Evolutionary conservation across 2,329 filamentous ascomycete genomes (phyloP), one percentile per base, ranked within the genome.

Genomic region (Colletotrichum sp.): DNA sequence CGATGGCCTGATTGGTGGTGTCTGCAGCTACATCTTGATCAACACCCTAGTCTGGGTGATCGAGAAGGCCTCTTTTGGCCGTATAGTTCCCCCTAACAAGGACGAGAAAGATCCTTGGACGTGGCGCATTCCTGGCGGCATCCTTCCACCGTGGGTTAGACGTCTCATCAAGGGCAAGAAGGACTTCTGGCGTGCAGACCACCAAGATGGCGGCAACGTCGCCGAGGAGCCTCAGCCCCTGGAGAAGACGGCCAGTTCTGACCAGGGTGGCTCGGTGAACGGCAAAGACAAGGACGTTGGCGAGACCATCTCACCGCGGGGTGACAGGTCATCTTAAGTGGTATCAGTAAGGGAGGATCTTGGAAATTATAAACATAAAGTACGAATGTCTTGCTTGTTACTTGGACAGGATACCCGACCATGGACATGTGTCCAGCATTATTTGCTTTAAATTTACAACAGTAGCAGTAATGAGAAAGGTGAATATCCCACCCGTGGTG

Each of bases 1-100:
- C 15, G 94, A 98, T 81, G 95, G 95, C 64, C 88, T 98, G 18
- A 98, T 98, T 79, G 94, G 91, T 2, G 94, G 95, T 68, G 94
- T 98, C 80, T 88, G 93, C 80, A 92, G 92, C 52, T 98, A 98
- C 84, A 93, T 93, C 60, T 82, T 94, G 78, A 90, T 98, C 85
- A 98, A 98, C 85, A 91, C 88, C 0, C 81, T 89, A 15, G 92
- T 95, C 15, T 96, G 91, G 91, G 73, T 94, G 64, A 84, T 98
- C 79, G 92, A 94, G 83, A 89, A 91, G 82, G 85, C 85, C 5
- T 93, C 92, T 0, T 88, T 92, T 2, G 95, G 95, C 58, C 91
- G 93, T 52, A 90, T 98, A 78, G 90, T 93, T 9, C 95, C 95
- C 0, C 89, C 90, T 8, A 94, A 96, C 84, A 94, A 95, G 85